These are phyloP conservation scores for Amphirosellinia nigrospora DNA, from an alignment of 495 filamentous ascomycete species.

Conservation along the genomic window DNA sequence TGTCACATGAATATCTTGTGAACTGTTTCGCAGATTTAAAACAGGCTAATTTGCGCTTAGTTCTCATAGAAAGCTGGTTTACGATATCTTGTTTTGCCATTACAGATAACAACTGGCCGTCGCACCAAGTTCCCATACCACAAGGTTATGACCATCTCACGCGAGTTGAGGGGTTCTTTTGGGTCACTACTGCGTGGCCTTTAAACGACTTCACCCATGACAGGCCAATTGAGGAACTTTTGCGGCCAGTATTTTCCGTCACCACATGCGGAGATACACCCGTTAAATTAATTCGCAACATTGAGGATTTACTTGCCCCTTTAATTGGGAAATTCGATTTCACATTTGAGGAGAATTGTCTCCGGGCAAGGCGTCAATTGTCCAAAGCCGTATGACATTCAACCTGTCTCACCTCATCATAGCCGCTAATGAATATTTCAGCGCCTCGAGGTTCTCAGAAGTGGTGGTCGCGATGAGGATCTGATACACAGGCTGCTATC, in stretches of 20 bases:
- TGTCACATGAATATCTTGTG: background rate
- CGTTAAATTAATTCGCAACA: background rate
- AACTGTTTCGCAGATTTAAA: background rate
- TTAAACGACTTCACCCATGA: background rate
- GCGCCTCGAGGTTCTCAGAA: background rate
- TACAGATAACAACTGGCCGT: background rate
- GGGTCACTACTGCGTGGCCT: background rate
- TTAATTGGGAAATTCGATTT: background rate
- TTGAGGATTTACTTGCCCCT: background rate
- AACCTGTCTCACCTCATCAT: background rate
- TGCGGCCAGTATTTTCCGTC: background rate
- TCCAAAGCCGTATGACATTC: background rate
- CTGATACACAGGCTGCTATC: background rate
- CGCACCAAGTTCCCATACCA: background rate
- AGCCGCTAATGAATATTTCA: background rate
- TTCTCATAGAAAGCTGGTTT: background rate
- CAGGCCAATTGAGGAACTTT: background rate
- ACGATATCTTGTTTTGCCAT: background rate
- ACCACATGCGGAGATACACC: background rate
- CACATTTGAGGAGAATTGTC: background rate
- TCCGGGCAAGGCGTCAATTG: background rate
- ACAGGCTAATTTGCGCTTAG: background rate
- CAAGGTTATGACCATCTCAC: background rate
- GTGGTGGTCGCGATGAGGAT: background rate
- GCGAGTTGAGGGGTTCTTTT: background rate